These are phyloP conservation scores for Russula emetica DNA, from an alignment of 768 basidiomycete genomes.

Conservation along the genomic window DNA sequence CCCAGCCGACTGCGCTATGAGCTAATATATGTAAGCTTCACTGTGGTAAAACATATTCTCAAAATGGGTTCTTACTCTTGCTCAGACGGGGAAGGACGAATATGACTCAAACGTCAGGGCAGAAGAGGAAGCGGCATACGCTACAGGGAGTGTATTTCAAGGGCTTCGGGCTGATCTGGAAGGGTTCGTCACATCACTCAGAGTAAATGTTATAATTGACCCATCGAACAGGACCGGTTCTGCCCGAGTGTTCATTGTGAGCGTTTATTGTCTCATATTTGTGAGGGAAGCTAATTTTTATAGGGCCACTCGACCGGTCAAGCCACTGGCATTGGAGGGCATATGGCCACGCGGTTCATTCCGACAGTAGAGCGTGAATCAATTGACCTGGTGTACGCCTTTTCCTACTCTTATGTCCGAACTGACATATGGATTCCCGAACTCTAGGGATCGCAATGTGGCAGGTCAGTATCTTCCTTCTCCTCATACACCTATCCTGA, in stretches of 20 bases:
- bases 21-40: constrained; percentile 69
- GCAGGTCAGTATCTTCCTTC: constrained; percentile 45
- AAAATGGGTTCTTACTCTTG: not conserved
- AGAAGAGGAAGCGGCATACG: constrained; percentile 53
- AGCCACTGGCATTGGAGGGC: constrained; percentile 75
- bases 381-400: constrained; percentile 73
- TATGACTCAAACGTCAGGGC: constrained; percentile 70
- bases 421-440: constrained; percentile 3
- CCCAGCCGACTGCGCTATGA: constrained; percentile 71
- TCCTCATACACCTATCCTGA: not conserved
- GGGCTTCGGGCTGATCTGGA: constrained; percentile 84
- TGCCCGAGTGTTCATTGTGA: constrained; percentile 78
- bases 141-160: constrained; percentile 78
- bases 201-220: not conserved
- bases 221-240: constrained; percentile 49
- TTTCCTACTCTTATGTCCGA: constrained; percentile 3
- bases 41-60: constrained; percentile 5
- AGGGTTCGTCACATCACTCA: constrained; percentile 51
- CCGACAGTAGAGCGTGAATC: constrained; percentile 95
- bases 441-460: constrained; percentile 70
- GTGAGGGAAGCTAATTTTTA: constrained; percentile 6
- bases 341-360: constrained; percentile 80
- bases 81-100: constrained; percentile 75
- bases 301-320: constrained; percentile 89
- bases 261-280: constrained; percentile 23